A percentile compares a stretch with the other conserved stretches of the same genome.
Conservation (phyloP, 768 basidiomycete species). For the Trametes cingulata region DNA sequence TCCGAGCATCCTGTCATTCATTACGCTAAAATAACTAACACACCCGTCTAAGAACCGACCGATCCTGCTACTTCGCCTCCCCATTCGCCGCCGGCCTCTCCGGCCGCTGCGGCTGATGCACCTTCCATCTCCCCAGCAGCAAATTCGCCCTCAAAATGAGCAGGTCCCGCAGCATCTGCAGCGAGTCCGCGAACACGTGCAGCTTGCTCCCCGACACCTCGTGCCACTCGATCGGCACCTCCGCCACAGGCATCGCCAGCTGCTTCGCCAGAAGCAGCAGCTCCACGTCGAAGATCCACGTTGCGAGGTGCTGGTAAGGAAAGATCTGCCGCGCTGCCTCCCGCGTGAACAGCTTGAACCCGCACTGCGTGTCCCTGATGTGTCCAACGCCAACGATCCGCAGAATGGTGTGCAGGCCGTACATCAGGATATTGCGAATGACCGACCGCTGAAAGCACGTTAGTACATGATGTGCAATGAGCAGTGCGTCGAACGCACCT, state of each 20-base stretch:
- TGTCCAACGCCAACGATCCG: constrained; percentile 87
- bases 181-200: constrained; percentile 76
- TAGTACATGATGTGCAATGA: neutral
- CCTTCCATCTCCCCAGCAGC: constrained; percentile 74
- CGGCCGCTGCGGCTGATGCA: constrained; percentile 10
- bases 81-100: neutral
- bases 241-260: constrained; percentile 73
- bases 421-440: constrained; percentile 91
- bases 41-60: too few relatives aligned
- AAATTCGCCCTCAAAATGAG: constrained; percentile 83
- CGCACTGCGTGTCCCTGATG: constrained; percentile 94
- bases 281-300: constrained; percentile 98
- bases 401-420: constrained; percentile 87
- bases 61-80: too few relatives aligned
- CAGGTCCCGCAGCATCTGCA: constrained; percentile 90
- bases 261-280: constrained; percentile 83
- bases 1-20: too few relatives aligned
- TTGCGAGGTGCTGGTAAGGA: constrained; percentile 80
- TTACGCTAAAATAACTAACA: too few relatives aligned
- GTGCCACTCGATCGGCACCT: constrained; percentile 91
- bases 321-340: constrained; percentile 80
- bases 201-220: constrained; percentile 94
- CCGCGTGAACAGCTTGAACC: constrained; percentile 94
- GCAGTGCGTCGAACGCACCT: constrained; percentile 47
- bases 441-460: constrained; percentile 66